Evolutionary conservation across 306 rosid species (phyloP), one percentile per base, ranked within the genome.

Genomic region (Echinosophora koreensis): DNA sequence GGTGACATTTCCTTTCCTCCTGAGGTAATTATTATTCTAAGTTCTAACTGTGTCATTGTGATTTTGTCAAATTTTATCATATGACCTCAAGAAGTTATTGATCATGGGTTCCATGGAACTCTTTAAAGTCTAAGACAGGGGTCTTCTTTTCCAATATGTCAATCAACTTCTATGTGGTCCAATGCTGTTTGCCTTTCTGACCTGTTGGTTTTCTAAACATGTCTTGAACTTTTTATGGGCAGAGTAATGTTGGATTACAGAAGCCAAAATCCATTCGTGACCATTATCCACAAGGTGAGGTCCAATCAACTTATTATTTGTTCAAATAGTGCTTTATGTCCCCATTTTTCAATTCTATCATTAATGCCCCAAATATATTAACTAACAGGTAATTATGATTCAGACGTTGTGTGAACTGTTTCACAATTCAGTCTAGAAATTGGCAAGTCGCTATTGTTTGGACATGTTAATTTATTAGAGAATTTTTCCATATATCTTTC

Each of bases 1-100:
- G 93, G 86, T 62, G 97, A 88, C 59, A 54, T 85, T 46, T 70
- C 87, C 71, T 87, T 84, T 85, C 69, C 87, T 77, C 81, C 93
- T 18, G 93, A 90, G 90, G 97, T 88, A 62, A 71, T 80, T 64
- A 60, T 64, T 65, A 5, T 47, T 73, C 15, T 73, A 42, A 41
- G 4, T 47, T 73, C 15, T 73, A 37, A 41, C 12, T 30, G 18
- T 55, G 38, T 64, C 49, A 60, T 56, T 55, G 16, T 64, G 59
- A 8, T 59, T 71, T 64, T 10, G 2, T 68, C 55, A 51, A 66
- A 16, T 37, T 70, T 63, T 64, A 17, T 57, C 34, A 37, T 47
- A 6, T 66, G 47, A 46, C 16, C 17, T 12, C 77, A 60, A 46
- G 41, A 68, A 34, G 44, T 81, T 81, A 57, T 56, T 58, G 39